These are phyloP conservation scores for Mortierella alpina DNA, from an alignment of 192 early-diverging fungal species.

Conservation along the genomic window DNA sequence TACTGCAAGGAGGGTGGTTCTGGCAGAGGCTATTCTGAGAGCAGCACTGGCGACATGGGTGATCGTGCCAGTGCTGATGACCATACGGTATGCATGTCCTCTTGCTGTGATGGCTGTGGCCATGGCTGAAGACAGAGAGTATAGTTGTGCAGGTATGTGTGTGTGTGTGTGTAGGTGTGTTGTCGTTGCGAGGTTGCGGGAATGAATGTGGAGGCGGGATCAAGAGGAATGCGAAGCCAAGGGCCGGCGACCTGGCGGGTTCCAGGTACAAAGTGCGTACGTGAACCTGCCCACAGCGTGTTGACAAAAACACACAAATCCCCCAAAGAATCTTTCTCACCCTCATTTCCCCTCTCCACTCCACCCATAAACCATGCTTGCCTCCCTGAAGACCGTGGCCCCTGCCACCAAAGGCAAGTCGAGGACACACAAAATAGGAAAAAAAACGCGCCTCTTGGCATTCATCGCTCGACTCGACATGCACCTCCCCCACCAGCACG, in stretches of 20 bases:
- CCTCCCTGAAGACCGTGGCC: constrained; percentile 27
- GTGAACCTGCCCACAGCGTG: neutral
- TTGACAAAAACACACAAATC: neutral
- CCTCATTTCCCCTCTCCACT: constrained; percentile 9
- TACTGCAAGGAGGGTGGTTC: neutral
- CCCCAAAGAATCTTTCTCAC: neutral
- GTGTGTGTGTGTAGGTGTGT: neutral
- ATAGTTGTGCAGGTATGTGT: neutral
- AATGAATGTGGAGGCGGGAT: no score
- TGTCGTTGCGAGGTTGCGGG: neutral
- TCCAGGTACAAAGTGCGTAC: constrained; percentile 5
- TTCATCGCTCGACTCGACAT: no score
- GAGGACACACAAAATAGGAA: neutral
- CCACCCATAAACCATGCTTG: constrained; percentile 25
- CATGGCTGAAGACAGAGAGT: neutral
- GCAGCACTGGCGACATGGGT: constrained; percentile 1
- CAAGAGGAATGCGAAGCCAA: neutral
- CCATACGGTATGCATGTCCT: no score
- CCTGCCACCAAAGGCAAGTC: constrained; percentile 53
- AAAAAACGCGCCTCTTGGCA: no score
- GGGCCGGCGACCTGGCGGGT: neutral
- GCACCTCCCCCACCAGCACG: no score
- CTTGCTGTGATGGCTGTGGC: neutral
- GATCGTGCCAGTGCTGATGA: neutral
- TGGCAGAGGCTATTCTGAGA: neutral